Base-by-base conservation (phyloP, 768 basidiomycete genomes). In the Mycena leptocephala region DNA sequence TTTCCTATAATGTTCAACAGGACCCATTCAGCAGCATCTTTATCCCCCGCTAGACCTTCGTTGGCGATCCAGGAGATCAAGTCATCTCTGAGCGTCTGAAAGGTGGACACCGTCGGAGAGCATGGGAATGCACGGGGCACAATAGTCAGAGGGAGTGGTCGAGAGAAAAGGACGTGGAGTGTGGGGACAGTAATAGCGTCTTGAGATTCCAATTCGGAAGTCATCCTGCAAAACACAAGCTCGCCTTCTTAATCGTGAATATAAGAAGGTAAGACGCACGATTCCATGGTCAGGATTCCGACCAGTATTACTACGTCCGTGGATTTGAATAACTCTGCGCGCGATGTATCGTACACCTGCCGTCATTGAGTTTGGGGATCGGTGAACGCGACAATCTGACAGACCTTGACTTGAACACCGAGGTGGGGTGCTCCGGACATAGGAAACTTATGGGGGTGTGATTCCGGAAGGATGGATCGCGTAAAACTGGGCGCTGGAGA, bases 401-500 rank as follows among this genome's bases (percentile, higher is more conserved):
- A 41, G 68, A 94, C 94, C 89, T 95, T 96, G 79, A 94, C 86
- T 83, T 94, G 93, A 6, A 91, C 89, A 18, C 94, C 95, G n/a
- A 95, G 80, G 80, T 95, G 94, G 11, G 88, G 76, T 22, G 82
- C 81, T 24, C 83, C 83, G 10, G 91, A 87, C 13, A 91, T 72
- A 13, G 95, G 95, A 79, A 88, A 95, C 79, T 96, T 96, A 83
- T 95, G 91, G 7, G 91, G 82, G 65, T 82, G 81, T 77, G 80
- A 13, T 56, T 72, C 74, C 26, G 69, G 68, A 3, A 72, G 26
- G 11, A 28, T 37, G 10, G 76, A 56, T 20, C 39, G 66, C 22
- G 64, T 72, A 13, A 58, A 70, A 56, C 37, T 55, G 56, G 59
- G 39, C 1, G 63, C 75, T 72, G 33, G 26, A 37, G 56, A 16